A percentile compares a stretch with the other conserved stretches of the same genome.
Conservation (phyloP, 305 asterid species). For the Plantago coronopus region DNA sequence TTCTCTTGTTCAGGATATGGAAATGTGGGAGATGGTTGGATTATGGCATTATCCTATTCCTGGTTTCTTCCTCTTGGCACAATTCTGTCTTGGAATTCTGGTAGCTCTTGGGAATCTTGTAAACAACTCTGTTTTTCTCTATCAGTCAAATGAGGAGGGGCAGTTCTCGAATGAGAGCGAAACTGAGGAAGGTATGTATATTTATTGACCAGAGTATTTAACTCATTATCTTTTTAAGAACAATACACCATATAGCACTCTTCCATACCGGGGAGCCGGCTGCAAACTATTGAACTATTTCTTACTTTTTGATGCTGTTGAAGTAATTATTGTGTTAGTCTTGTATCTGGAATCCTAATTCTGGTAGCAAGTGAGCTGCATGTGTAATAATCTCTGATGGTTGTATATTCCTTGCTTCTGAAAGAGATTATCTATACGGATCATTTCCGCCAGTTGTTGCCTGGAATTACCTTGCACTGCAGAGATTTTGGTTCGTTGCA, state of each 20-base stretch:
- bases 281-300: neutral
- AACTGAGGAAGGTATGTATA: constrained; percentile 65
- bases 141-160: constrained; percentile 75
- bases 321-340: no score
- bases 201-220: constrained; percentile 6
- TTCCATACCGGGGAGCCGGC: neutral
- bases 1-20: constrained; percentile 71
- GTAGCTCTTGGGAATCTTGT: constrained; percentile 99
- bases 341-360: neutral
- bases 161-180: constrained; percentile 48
- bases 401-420: neutral
- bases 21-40: constrained; percentile 99
- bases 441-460: neutral
- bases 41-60: constrained; percentile 99
- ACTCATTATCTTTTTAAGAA: neutral
- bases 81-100: constrained; percentile 92
- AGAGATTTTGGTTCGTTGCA: neutral
- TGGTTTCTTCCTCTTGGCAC: constrained; percentile 94
- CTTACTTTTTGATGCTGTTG: no score
- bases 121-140: constrained; percentile 77
- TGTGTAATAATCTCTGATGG: neutral
- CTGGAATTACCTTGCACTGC: neutral
- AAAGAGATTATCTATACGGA: neutral
- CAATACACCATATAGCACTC: neutral
- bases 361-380: neutral